phyloP scores from a whole-genome alignment of 495 filamentous ascomycete species.

The Penicillium dipodomyicola region DNA sequence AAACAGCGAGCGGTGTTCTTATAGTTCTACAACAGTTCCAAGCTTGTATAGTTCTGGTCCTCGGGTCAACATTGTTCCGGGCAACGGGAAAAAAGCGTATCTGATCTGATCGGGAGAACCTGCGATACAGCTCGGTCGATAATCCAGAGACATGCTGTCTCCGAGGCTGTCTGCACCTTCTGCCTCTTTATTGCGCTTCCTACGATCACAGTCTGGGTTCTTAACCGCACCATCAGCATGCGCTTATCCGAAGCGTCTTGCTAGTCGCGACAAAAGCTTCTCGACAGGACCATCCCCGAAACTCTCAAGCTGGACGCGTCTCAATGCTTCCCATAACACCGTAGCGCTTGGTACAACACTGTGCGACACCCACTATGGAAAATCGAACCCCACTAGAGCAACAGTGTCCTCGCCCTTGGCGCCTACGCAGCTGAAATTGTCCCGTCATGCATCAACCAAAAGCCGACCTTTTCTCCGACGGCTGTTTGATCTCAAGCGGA shows the following conservation, averaged over 20 bases:
- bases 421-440: slow-evolving; percentile 14
- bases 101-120: slow-evolving; percentile 19
- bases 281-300: slow-evolving; percentile 19
- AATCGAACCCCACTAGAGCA: slow-evolving; percentile 11
- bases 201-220: slow-evolving; percentile 61
- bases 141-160: slow-evolving; percentile 39
- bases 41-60: not conserved
- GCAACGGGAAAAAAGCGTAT: slow-evolving; percentile 27
- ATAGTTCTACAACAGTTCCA: not conserved
- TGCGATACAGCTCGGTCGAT: slow-evolving; percentile 12
- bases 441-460: slow-evolving; percentile 42
- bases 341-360: slow-evolving; percentile 15
- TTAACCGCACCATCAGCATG: slow-evolving; percentile 40
- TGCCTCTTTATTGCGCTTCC: slow-evolving; percentile 56
- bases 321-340: slow-evolving; percentile 15
- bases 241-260: slow-evolving; percentile 15
- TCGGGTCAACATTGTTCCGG: slow-evolving; percentile 26
- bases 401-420: not conserved
- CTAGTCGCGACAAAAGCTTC: slow-evolving; percentile 12
- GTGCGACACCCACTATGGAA: slow-evolving; percentile 10
- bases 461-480: slow-evolving; percentile 53
- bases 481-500: slow-evolving; percentile 50
- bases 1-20: not conserved
- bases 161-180: slow-evolving; percentile 54
- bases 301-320: slow-evolving; percentile 27